phyloP scores from a whole-genome alignment of 768 basidiomycete genomes.

The Leccinum ochraceum region DNA sequence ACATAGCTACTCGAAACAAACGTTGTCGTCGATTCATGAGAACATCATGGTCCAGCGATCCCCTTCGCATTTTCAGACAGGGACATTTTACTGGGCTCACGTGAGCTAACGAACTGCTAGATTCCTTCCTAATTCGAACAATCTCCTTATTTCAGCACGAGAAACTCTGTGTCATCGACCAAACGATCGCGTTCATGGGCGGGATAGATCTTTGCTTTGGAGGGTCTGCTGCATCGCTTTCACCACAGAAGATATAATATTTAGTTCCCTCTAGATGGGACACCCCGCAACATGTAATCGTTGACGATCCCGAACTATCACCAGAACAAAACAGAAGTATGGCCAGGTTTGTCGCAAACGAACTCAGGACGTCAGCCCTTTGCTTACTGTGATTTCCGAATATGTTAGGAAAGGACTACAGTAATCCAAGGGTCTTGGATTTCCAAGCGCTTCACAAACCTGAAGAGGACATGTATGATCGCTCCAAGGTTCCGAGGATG shows the following conservation, averaged over 20 bases:
- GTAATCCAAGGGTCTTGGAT: slow-evolving; percentile 85
- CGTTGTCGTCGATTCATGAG: slow-evolving; percentile 73
- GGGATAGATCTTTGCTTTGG: slow-evolving; percentile 95
- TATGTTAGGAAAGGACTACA: slow-evolving; percentile 84
- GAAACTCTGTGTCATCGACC: slow-evolving; percentile 96
- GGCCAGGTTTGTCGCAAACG: slow-evolving; percentile 65
- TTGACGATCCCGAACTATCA: slow-evolving; percentile 76
- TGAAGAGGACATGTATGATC: slow-evolving; percentile 94
- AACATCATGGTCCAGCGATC: slow-evolving; percentile 97
- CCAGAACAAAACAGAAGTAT: slow-evolving; percentile 70
- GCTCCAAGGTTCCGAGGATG: slow-evolving; percentile 88
- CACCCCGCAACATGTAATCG: slow-evolving; percentile 87
- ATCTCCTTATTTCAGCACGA: slow-evolving; percentile 66
- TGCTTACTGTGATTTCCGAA: slow-evolving; percentile 2
- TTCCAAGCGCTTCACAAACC: slow-evolving; percentile 88
- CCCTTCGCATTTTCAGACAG: slow-evolving; percentile 95
- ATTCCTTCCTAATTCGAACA: neutral
- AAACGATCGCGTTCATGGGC: slow-evolving; percentile 97
- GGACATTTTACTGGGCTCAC: slow-evolving; percentile 99
- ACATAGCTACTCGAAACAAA: slow-evolving; percentile 84
- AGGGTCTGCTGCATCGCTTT: slow-evolving; percentile 42
- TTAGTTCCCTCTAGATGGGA: slow-evolving; percentile 70
- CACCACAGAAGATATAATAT: neutral
- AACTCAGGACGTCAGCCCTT: neutral
- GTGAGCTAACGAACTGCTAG: slow-evolving; percentile 44